Conservation (phyloP, 2,329 filamentous ascomycete species). For the Aspergillus ochraceoroseus region DNA sequence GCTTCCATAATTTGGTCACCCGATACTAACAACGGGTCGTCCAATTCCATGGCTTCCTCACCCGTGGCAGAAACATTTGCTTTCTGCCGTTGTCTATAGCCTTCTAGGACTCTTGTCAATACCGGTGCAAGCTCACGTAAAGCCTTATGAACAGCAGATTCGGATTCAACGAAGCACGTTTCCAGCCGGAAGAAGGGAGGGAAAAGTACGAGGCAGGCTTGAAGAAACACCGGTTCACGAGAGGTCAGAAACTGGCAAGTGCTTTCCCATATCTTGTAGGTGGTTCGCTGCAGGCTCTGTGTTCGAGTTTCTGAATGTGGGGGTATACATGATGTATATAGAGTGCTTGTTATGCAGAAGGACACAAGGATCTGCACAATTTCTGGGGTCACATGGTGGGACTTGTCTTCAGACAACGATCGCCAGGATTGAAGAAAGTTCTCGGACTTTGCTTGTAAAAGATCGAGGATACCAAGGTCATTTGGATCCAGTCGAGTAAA, state of each 20-base stretch:
- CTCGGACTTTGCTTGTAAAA: constrained; percentile 46
- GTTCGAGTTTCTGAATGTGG: constrained; percentile 30
- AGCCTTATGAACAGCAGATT: constrained; percentile 22
- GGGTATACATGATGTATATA: constrained; percentile 37
- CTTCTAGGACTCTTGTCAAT: constrained; percentile 32
- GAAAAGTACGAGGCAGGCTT: constrained; percentile 33
- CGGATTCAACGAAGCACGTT: constrained; percentile 15
- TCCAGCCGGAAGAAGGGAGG: constrained; percentile 31
- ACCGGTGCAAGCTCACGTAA: constrained; percentile 27
- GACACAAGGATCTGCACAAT: constrained; percentile 49
- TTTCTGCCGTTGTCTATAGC: constrained; percentile 23
- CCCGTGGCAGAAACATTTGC: constrained; percentile 9
- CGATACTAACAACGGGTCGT: constrained; percentile 34
- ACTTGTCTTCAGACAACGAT: constrained; percentile 39
- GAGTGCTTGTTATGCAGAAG: constrained; percentile 43
- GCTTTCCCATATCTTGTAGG: constrained; percentile 31
- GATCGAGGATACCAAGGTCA: constrained; percentile 43
- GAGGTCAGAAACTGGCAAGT: constrained; percentile 33
- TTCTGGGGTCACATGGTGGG: constrained; percentile 47
- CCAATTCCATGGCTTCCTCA: constrained; percentile 43
- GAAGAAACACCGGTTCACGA: constrained; percentile 27
- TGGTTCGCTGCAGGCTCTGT: constrained; percentile 29
- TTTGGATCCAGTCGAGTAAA: constrained; percentile 32
- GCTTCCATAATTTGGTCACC: constrained; percentile 22
- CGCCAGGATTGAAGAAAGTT: constrained; percentile 44